Percentiles rank a stretch among this genome's conserved stretches.
phyloP scores from a whole-genome alignment of 2,329 filamentous ascomycete genomes.

The Neonectria magnoliae region DNA sequence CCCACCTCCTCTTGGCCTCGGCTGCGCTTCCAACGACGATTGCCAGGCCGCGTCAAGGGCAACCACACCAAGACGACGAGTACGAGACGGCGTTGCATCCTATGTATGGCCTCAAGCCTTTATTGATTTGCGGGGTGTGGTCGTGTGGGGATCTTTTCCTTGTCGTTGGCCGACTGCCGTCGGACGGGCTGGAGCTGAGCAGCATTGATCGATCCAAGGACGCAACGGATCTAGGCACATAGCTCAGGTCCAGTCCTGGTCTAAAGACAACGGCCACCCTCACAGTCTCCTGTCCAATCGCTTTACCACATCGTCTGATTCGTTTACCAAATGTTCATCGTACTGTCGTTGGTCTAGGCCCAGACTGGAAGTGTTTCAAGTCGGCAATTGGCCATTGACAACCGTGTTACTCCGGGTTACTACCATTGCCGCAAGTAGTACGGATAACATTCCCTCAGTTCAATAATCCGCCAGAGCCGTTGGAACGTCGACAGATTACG shows the following conservation, averaged over 20 bases:
- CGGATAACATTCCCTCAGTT: neutral
- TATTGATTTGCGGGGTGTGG: conserved; percentile 5
- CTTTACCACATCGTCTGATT: conserved; percentile 3
- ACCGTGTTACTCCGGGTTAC: conserved; percentile 4
- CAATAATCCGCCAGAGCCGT: neutral
- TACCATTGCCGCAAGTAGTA: neutral
- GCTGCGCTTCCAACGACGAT: neutral
- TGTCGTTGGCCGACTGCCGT: conserved; percentile 2
- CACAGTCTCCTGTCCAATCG: conserved; percentile 15
- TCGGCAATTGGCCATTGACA: neutral
- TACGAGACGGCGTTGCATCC: conserved; percentile 18
- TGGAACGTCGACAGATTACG: neutral
- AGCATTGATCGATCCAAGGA: conserved; percentile 20
- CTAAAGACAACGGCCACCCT: conserved; percentile 3
- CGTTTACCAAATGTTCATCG: neutral
- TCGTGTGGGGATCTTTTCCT: conserved; percentile 11
- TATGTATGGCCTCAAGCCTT: conserved; percentile 14
- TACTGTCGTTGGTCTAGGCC: neutral
- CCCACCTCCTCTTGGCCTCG: neutral
- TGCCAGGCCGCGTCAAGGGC: conserved; percentile 16
- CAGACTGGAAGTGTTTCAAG: neutral
- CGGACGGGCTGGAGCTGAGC: conserved; percentile 8
- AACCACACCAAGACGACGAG: conserved; percentile 14
- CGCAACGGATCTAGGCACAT: conserved; percentile 6
- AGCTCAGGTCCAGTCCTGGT: conserved; percentile 1